Evolutionary conservation across 192 early-diverging fungal genomes (phyloP).

Genomic region (Backusella luteola): DNA sequence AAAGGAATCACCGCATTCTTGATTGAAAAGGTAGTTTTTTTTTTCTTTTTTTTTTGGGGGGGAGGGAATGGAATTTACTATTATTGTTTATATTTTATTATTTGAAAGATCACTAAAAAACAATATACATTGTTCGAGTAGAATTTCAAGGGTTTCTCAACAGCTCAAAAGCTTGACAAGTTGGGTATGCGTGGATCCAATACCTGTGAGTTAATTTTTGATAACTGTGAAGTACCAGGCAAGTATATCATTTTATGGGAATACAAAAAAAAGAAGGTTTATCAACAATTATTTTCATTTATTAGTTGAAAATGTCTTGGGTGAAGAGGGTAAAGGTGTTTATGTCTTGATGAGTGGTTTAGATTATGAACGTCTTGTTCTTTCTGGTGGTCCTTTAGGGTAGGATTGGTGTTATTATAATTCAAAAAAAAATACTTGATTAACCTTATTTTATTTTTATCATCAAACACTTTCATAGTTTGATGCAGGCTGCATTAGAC

Average conservation of each 20-base stretch:
- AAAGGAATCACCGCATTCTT: conserved; percentile 95
- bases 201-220: conserved; percentile 94
- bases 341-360: conserved; percentile 97
- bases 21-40: conserved; percentile 66
- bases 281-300: neutral
- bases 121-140: conserved; percentile 11
- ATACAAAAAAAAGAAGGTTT: neutral
- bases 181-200: conserved; percentile 96
- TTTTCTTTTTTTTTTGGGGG: neutral
- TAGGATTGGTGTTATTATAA: conserved; percentile 20
- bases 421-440: neutral
- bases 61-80: neutral
- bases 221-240: conserved; percentile 87
- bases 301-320: conserved; percentile 79
- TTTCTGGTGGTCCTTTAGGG: conserved; percentile 89
- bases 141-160: conserved; percentile 82
- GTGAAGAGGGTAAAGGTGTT: conserved; percentile 80
- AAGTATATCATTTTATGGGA: conserved; percentile 2
- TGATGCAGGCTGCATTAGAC: conserved; percentile 91
- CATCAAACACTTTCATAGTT: conserved; percentile 25
- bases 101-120: conserved; percentile 3
- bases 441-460: neutral
- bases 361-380: conserved; percentile 85
- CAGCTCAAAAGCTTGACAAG: conserved; percentile 89
- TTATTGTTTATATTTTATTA: neutral